Base-by-base conservation (phyloP, 1,139 yeast species). In the Meyerozyma guilliermondii region DNA sequence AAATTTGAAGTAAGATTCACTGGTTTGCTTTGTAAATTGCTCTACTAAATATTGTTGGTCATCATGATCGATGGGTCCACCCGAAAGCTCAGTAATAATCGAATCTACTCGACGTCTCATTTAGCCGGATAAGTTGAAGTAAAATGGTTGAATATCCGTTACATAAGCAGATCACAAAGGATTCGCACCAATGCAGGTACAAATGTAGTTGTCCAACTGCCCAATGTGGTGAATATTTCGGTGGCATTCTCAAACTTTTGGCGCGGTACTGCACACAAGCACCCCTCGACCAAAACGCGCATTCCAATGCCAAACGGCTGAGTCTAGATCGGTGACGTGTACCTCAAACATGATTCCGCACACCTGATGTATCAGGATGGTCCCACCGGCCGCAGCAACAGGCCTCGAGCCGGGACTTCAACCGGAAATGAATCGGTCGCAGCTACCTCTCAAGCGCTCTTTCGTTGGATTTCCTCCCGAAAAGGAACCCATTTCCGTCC, bases 81-180 rank as follows among this genome's bases (percentile, higher is more conserved):
- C 27, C n/a, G 23, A 16, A 11, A 35, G 42, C 22, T 45, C 46
- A 20, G 46, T 47, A 23, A 50, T 42, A 14, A 44, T 45, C 20
- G 47, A 39, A 35, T 50, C 52, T 1, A 50, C 27, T 7, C 45
- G 41, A 13, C 49, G 47, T 18, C 44, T 40, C 9, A 49, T 46
- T 20, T 20, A 20, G 22, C 22, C 22, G 22, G 22, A 20, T 20
- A 6, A 20, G 22, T 3, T 3, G 5, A 9, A 6, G 13, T 26
- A 7, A n/a, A 26, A 13, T 14, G 22, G 18, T 7, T 17, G 22
- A 18, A 3, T n/a, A 3, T 13, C 28, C 5, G 11, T 26, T 26
- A 26, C 28, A 26, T 26, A 26, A 26, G 28, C 28, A 26, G 28
- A 26, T 26, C 36, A n/a, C 40, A 11, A 22, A 22, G 5, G 22